Evolutionary conservation across 345 rosid species (phyloP), one percentile per base, ranked within the genome.

Genomic region (Luvunga scandens): DNA sequence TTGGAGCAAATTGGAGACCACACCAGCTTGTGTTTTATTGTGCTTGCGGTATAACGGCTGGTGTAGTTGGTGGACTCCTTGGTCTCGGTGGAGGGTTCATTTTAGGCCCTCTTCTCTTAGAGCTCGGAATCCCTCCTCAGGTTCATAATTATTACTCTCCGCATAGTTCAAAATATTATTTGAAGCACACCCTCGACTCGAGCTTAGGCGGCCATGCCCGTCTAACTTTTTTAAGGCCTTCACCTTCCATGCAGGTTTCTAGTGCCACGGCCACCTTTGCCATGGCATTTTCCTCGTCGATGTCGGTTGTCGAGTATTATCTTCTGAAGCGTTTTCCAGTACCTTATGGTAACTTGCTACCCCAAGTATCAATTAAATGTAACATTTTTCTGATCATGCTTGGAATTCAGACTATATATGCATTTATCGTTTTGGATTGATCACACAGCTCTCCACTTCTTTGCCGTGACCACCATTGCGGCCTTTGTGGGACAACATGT

Each of bases 61-160:
- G 88, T 39, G 39, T 85, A 18, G 85, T 87, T 69, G 90, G 90
- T 33, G 90, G 86, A n/a, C 39, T 87, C 75, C 89, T 87, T 50
- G 87, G 89, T 55, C 84, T 84, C 12, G 88, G 88, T 42, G 89
- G 88, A 67, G 90, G 90, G 61, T 85, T 85, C 78, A 81, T 85
- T 55, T 53, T 83, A 79, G 87, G 88, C 2, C 88, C 88, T n/a
- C 85, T 87, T 66, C 77, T 87, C 74, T 79, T 87, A 18, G 87
- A 84, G 78, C 79, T 84, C 63, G 88, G 88, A 64, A 69, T 87
- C 75, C 86, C 86, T 72, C 87, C 90, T 57, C 86, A 83, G 88
- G 88, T 87, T 8, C 16, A 38, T 38, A 22, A 67, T 38, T 38
- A 18, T 22, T 67, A 10, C 16, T 30, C 34, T 16, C 57, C 57